These are phyloP conservation scores for Darksidea phi DNA, from an alignment of 495 filamentous ascomycete genomes.

Conservation along the genomic window DNA sequence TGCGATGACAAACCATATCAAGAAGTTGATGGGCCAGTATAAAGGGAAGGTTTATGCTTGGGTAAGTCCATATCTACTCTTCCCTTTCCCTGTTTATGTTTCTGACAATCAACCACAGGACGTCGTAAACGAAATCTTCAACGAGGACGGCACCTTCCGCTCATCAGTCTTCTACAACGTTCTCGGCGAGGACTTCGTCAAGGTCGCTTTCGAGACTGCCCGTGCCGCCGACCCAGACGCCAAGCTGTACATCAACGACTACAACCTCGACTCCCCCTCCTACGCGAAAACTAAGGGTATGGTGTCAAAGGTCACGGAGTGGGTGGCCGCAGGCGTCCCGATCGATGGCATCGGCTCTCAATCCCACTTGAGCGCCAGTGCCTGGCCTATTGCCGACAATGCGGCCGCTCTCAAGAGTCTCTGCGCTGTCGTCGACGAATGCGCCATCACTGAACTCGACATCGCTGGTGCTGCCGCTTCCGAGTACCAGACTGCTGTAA, in stretches of 20 bases:
- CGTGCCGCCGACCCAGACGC: conserved; percentile 56
- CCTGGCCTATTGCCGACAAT: conserved; percentile 42
- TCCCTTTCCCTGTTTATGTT: neutral
- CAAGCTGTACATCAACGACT: conserved; percentile 70
- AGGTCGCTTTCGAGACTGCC: conserved; percentile 63
- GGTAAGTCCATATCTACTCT: conserved; percentile 35
- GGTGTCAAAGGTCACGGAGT: conserved; percentile 63
- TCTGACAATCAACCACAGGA: conserved; percentile 43
- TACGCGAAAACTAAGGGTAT: conserved; percentile 62
- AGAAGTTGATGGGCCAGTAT: conserved; percentile 56
- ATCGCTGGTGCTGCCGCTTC: conserved; percentile 57
- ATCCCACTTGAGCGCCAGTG: conserved; percentile 53
- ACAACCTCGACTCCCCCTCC: conserved; percentile 53
- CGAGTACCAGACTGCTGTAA: conserved; percentile 63
- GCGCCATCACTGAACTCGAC: conserved; percentile 65
- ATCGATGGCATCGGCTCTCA: conserved; percentile 75
- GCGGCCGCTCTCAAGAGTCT: conserved; percentile 57
- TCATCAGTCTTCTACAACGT: conserved; percentile 58
- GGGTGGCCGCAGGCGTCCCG: conserved; percentile 62
- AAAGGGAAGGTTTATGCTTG: conserved; percentile 62
- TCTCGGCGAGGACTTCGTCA: conserved; percentile 57
- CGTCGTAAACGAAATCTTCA: conserved; percentile 70
- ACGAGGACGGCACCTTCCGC: conserved; percentile 60
- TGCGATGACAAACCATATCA: conserved; percentile 60
- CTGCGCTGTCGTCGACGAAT: conserved; percentile 53